phyloP scores from a whole-genome alignment of 2,329 filamentous ascomycete species.

The Aureobasidium sp. region DNA sequence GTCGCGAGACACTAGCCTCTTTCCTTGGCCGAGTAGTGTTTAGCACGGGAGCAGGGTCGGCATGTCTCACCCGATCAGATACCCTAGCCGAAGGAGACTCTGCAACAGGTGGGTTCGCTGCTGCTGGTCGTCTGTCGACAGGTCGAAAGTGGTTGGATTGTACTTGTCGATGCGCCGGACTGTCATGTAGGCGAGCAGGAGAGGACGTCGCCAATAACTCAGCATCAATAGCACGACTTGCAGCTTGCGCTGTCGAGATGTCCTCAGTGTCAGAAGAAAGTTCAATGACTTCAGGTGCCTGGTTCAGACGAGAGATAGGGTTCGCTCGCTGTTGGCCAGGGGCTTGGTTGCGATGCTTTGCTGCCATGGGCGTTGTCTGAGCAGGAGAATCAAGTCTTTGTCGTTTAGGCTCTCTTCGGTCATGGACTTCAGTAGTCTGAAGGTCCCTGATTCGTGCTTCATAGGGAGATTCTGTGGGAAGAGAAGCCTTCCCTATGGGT shows the following conservation, averaged over 20 bases:
- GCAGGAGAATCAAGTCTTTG: conserved; percentile 22
- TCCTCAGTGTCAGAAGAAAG: conserved; percentile 27
- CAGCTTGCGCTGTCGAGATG: conserved; percentile 17
- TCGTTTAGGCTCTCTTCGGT: conserved; percentile 31
- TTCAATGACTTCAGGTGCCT: conserved; percentile 23
- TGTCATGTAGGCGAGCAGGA: conserved; percentile 8
- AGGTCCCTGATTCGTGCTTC: conserved; percentile 42
- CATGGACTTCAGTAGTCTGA: conserved; percentile 25
- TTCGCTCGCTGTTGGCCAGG: not conserved
- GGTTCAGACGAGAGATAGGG: not conserved
- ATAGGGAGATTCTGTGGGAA: conserved; percentile 56
- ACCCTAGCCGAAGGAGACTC: conserved; percentile 12
- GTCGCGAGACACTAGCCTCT: not conserved
- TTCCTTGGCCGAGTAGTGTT: not conserved
- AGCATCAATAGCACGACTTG: conserved; percentile 19
- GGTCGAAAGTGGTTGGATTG: conserved; percentile 16
- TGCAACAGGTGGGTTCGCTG: not conserved
- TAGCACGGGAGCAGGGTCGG: not conserved
- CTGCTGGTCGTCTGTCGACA: not conserved
- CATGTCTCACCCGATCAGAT: not conserved
- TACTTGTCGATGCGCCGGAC: conserved; percentile 5
- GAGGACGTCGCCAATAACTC: conserved; percentile 15
- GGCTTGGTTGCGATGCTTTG: not conserved
- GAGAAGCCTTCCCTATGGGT: conserved; percentile 51
- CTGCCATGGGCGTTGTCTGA: not conserved